Evolutionary conservation across 2,329 filamentous ascomycete species (phyloP).

Genomic region (Sporothrix phasma): DNA sequence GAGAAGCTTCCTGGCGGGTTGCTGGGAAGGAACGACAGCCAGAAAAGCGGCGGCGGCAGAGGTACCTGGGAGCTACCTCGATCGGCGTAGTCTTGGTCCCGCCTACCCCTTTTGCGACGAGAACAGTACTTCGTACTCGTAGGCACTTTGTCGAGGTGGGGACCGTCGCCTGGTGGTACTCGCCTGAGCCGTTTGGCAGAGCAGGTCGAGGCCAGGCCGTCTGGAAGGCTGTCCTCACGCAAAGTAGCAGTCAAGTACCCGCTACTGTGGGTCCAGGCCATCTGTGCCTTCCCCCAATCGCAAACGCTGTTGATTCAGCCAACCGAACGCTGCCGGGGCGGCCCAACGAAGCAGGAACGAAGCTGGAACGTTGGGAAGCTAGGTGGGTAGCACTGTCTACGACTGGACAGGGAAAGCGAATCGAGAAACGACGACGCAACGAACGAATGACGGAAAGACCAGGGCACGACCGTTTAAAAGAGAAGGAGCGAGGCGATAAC

Average conservation of each 20-base stretch:
- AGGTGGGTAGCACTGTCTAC: neutral
- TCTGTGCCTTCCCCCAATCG: conserved; percentile 5
- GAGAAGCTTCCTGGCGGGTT: conserved; percentile 7
- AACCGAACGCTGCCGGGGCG: conserved; percentile 14
- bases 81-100: neutral
- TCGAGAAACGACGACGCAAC: neutral
- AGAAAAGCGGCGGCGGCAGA: neutral
- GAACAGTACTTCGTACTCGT: neutral
- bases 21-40: conserved; percentile 7
- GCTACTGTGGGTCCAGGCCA: neutral
- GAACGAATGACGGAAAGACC: neutral
- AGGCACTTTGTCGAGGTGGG: neutral
- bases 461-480: neutral
- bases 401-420: neutral
- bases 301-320: conserved; percentile 14
- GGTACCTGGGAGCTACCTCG: conserved; percentile 7
- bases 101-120: neutral
- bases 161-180: neutral
- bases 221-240: neutral
- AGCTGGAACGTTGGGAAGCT: conserved; percentile 19
- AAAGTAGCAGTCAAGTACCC: conserved; percentile 10
- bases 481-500: neutral
- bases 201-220: neutral
- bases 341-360: conserved; percentile 15
- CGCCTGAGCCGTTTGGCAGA: neutral